These are phyloP conservation scores for Solanum megistacrolobum DNA, from an alignment of 257 asterid species.

Conservation along the genomic window DNA sequence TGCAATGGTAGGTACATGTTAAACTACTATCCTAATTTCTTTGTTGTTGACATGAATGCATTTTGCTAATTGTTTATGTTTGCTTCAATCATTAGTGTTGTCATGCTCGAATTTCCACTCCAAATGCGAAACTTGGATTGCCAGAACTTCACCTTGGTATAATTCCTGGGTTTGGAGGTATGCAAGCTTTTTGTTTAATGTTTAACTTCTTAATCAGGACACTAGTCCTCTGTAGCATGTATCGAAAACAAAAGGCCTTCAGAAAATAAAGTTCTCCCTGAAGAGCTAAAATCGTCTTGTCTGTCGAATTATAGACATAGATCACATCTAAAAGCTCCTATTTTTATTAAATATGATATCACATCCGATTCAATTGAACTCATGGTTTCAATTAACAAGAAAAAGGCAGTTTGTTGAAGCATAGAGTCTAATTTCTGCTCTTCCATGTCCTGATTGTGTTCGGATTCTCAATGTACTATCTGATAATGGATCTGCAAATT, in stretches of 20 bases:
- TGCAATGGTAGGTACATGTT: constrained; percentile 61
- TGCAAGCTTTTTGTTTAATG: background rate
- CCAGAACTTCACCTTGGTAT: constrained; percentile 97
- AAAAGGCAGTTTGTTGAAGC: background rate
- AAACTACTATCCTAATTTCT: background rate
- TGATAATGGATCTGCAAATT: background rate
- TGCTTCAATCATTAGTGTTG: constrained; percentile 50
- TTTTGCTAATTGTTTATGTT: constrained; percentile 5
- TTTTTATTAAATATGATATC: background rate
- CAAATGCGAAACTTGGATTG: constrained; percentile 78
- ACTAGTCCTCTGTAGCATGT: background rate
- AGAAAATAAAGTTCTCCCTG: background rate
- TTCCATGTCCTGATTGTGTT: background rate
- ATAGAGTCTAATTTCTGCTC: background rate
- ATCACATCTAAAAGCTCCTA: background rate
- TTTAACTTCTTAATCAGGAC: background rate
- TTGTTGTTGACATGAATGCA: background rate
- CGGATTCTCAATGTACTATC: background rate
- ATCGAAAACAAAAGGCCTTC: background rate
- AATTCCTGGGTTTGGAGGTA: constrained; percentile 99
- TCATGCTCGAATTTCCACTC: constrained; percentile 91
- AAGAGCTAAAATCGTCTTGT: background rate
- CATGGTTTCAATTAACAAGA: background rate
- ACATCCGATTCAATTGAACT: background rate
- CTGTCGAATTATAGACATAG: background rate